These are phyloP conservation scores for Lanmaoa pseudosensibilis DNA, from an alignment of 768 basidiomycete genomes.

Conservation along the genomic window DNA sequence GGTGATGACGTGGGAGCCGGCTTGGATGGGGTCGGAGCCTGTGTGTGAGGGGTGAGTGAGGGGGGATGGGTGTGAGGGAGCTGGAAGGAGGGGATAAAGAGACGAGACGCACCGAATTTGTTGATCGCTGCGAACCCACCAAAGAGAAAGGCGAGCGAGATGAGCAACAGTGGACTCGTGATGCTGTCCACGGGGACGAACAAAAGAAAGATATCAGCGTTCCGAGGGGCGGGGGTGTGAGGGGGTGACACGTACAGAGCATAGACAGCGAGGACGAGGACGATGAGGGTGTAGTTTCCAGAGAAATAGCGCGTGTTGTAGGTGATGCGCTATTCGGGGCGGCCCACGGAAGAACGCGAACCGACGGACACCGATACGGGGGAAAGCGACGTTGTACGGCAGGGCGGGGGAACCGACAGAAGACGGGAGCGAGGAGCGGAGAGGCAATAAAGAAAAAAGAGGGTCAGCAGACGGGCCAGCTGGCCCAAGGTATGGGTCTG, in stretches of 20 bases:
- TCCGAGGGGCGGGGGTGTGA: neutral
- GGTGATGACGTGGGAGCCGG: conserved; percentile 79
- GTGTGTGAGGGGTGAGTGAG: neutral
- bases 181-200: conserved; percentile 45
- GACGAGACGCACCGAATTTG: conserved; percentile 65
- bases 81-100: neutral
- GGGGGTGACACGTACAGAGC: conserved; percentile 60
- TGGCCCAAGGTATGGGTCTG: neutral
- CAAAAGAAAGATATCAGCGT: neutral
- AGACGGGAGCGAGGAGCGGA: too few relatives aligned
- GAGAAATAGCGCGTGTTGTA: conserved; percentile 94
- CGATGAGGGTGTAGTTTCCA: conserved; percentile 85
- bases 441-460: neutral
- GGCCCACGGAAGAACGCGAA: neutral
- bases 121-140: conserved; percentile 91
- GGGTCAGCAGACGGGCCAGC: neutral
- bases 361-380: too few relatives aligned
- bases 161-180: conserved; percentile 77
- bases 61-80: neutral
- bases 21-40: conserved; percentile 85
- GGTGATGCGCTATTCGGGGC: conserved; percentile 70
- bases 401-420: too few relatives aligned
- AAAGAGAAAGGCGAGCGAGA: conserved; percentile 84
- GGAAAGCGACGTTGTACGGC: too few relatives aligned
- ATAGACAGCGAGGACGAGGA: conserved; percentile 79